Base-by-base conservation (phyloP, 441 rosid genomes). In the Mallotus repandus region DNA sequence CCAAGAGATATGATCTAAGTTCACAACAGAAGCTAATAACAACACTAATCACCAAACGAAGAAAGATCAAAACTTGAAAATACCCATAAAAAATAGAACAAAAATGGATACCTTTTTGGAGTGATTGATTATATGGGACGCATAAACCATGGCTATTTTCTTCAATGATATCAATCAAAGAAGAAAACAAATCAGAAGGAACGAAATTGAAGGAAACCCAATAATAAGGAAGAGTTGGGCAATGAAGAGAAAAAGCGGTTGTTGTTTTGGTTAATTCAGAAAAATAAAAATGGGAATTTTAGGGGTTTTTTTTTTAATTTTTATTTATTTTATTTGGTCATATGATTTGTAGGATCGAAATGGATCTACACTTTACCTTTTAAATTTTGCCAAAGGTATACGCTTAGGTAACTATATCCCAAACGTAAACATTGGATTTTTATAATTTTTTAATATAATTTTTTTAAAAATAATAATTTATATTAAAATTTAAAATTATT, bases 101-200 rank as follows among this genome's bases (percentile, higher is more conserved):
- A 9, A 13, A 3, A 4, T 10, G 14, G 8, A 29, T 80, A 89
- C 97, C 91, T 87, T 89, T 65, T 74, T 86, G 45, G 94, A 88
- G 74, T 86, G 91, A 74, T 71, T 86, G 89, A 89, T 83, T 77
- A 88, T 58, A 57, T 77, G 91, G 67, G 85, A 84, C 49, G 88
- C 89, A 72, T 83, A 89, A 66, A 89, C 83, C 97, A 91, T 91
- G 77, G 76, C 61, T 65, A 45, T 14, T 25, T 43, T 59, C 73
- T 65, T 71, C 77, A 65, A 16, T 10, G 0, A 25, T 18, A 70
- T 18, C 0, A 49, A 16, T 46, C 48, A 25, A 22, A 43, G 0
- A 53, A 35, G 41, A 35, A 35, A 35, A 35, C 41, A 35, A 35
- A 35, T 35, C 41, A 25, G n/a, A 54, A 14, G 9, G 10, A 5